Conservation (phyloP, 352 stramenopile genomes). For the Phytophthora litchii region DNA sequence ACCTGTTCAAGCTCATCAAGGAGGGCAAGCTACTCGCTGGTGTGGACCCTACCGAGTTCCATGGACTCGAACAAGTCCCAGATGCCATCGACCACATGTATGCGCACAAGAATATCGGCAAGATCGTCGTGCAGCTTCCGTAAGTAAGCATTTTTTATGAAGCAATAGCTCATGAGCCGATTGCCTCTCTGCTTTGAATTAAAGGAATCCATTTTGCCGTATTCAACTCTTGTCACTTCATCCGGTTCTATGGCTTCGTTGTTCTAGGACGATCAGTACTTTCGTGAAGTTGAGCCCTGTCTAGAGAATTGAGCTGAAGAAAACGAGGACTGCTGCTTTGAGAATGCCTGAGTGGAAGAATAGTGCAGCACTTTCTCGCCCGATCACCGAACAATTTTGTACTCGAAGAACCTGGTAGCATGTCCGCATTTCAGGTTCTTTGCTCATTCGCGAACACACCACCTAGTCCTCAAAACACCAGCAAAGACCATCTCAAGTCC, state of each 20-base stretch:
- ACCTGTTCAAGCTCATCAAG: constrained; percentile 55
- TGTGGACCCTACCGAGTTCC: constrained; percentile 48
- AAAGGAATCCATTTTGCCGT: too few relatives aligned
- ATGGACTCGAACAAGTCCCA: constrained; percentile 50
- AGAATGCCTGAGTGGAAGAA: background rate
- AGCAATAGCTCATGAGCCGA: background rate
- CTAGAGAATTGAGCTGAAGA: constrained; percentile 1
- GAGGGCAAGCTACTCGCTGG: constrained; percentile 49
- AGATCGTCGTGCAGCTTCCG: constrained; percentile 71
- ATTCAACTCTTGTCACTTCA: too few relatives aligned
- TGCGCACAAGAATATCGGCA: constrained; percentile 71
- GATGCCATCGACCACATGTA: constrained; percentile 71
- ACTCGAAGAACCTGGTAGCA: background rate
- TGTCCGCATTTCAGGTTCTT: background rate
- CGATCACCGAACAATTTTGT: too few relatives aligned
- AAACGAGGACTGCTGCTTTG: too few relatives aligned
- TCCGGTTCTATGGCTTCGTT: too few relatives aligned
- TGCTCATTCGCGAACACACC: constrained; percentile 21
- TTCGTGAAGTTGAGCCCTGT: background rate
- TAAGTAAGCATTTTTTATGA: constrained; percentile 7
- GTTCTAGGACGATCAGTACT: too few relatives aligned
- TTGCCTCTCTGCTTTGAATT: too few relatives aligned
- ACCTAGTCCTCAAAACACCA: constrained; percentile 7
- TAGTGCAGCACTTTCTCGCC: constrained; percentile 23
- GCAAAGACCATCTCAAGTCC: constrained; percentile 1